Base-by-base conservation (phyloP, 768 basidiomycete species). In the Crepidotus variabilis region DNA sequence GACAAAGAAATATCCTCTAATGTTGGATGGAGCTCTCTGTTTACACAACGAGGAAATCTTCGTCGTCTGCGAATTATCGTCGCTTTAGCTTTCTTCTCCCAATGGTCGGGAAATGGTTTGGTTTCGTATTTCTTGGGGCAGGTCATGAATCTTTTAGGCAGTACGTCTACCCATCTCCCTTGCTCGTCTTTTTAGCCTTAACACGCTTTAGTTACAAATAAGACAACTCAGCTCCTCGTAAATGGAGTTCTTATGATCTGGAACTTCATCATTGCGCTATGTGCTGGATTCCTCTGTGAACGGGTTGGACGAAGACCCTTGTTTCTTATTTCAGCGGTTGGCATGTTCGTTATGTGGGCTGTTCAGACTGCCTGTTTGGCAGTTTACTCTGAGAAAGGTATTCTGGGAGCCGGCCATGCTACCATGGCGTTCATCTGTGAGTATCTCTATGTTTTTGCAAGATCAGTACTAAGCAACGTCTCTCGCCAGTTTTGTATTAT, bases 21-120 rank as follows among this genome's bases (percentile, higher is more conserved):
- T 60, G 72, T 88, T 47, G 85, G 85, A 57, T 92, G 85, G 85
- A 84, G 79, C 63, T 78, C 86, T 2, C 79, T 94, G 61, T 71
- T 90, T 65, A 64, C 73, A 43, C 88, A 80, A 45, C 69, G 77
- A 23, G 91, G 90, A 51, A 93, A 93, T 78, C 75, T 82, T 60
- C 85, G 77, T 69, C 88, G 92, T 56, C 79, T 92, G 79, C 72
- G 80, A 54, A 87, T 92, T 69, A 87, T 92, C 68, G 66, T 88
- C 59, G 86, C 86, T 48, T 74, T 92, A 54, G 88, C 87, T 47
- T 88, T 88, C 79, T 90, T 92, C 79, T 90, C 88, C 1, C 87
- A 90, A 63, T 91, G 88, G 90, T 90, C 87, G 8, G 90, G 88
- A 11, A 91, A 91, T 63, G 90, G 90, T 66, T 85, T 92, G 53